Evolutionary conservation across 148 eudicot species (phyloP).

Genomic region (Spergularia marina): DNA sequence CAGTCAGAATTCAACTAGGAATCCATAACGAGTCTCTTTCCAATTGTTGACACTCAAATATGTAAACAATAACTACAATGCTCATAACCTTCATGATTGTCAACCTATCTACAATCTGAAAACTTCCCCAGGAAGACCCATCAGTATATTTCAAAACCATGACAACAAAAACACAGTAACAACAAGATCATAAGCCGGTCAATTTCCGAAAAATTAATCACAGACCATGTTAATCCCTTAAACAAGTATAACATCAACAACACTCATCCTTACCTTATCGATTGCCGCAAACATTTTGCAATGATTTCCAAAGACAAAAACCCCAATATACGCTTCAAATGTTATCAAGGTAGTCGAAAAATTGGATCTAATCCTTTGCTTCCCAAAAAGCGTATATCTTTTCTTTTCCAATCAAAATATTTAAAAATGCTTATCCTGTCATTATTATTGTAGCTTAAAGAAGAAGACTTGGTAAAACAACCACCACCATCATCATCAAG

Average conservation of each 20-base stretch:
- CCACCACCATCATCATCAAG: constrained; percentile 11
- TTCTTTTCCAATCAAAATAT: not conserved
- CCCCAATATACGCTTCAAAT: not conserved
- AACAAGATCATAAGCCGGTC: not conserved
- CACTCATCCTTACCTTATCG: constrained; percentile 22
- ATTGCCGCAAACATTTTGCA: constrained; percentile 25
- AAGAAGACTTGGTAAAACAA: constrained; percentile 25
- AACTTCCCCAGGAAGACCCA: not conserved
- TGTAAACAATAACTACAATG: not conserved
- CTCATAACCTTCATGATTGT: not conserved
- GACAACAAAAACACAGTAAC: not conserved
- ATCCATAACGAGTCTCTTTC: not conserved
- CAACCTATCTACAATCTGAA: not conserved
- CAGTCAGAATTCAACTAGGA: not conserved
- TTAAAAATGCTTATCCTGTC: not conserved
- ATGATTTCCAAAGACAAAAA: constrained; percentile 12
- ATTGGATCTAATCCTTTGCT: constrained; percentile 10
- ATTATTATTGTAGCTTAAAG: not conserved
- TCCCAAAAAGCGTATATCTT: not conserved
- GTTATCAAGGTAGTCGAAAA: constrained; percentile 7
- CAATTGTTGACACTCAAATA: too few species aligned
- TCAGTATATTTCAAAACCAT: not conserved
- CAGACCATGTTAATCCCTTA: not conserved
- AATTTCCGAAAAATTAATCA: not conserved
- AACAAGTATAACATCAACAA: not conserved